phyloP scores from a whole-genome alignment of 495 filamentous ascomycete genomes.

The Poronia punctata region DNA sequence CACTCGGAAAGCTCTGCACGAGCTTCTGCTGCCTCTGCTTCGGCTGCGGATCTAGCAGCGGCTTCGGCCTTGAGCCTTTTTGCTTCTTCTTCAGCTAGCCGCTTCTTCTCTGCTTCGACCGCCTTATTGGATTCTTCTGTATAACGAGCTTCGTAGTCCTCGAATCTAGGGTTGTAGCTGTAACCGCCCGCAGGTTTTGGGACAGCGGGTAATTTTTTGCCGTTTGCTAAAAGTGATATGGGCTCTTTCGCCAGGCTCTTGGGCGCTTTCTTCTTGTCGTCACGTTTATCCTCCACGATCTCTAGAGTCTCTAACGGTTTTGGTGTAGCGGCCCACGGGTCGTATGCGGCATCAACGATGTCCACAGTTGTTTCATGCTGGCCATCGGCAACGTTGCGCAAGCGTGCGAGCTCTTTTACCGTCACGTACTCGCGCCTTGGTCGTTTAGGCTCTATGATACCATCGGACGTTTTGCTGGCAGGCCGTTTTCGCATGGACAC shows the following conservation, averaged over 20 bases:
- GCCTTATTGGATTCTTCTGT: conserved; percentile 67
- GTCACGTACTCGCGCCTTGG: conserved; percentile 68
- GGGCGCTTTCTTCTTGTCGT: conserved; percentile 58
- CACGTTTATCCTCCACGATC: conserved; percentile 14
- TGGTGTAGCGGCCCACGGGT: conserved; percentile 60
- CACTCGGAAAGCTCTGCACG: conserved; percentile 62
- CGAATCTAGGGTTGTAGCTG: conserved; percentile 85
- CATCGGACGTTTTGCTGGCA: conserved; percentile 48
- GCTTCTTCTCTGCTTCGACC: conserved; percentile 70
- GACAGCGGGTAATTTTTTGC: conserved; percentile 72
- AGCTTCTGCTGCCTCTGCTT: conserved; percentile 58
- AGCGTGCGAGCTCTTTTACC: conserved; percentile 66
- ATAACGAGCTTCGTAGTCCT: conserved; percentile 73
- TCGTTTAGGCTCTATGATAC: conserved; percentile 68
- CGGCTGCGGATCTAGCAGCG: conserved; percentile 47
- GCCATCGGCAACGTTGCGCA: conserved; percentile 71
- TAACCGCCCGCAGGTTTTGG: conserved; percentile 68
- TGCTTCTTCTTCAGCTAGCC: conserved; percentile 58
- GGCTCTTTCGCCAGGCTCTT: conserved; percentile 68
- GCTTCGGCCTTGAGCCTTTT: conserved; percentile 50
- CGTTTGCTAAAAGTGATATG: conserved; percentile 69
- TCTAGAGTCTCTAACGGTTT: conserved; percentile 35
- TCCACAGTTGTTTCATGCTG: conserved; percentile 51
- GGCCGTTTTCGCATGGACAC: conserved; percentile 69
- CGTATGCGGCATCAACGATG: conserved; percentile 53